These are phyloP conservation scores for Wallemia ichthyophaga DNA, from an alignment of 1,284 basidiomycete genomes.

Conservation along the genomic window DNA sequence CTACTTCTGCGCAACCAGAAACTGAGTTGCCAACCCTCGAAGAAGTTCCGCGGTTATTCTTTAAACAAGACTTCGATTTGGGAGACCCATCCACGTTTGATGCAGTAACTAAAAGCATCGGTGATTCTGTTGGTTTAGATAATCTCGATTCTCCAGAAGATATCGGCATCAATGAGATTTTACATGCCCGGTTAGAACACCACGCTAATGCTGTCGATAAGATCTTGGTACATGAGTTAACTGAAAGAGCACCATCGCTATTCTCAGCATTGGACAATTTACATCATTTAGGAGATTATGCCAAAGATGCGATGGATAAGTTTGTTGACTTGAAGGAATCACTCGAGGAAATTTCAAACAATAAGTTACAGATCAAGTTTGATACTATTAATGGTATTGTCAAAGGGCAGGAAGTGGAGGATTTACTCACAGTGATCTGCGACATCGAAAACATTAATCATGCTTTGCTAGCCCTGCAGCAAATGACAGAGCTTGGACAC, in stretches of 20 bases:
- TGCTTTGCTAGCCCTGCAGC: conserved; percentile 18
- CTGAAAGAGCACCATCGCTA: conserved; percentile 65
- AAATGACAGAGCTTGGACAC: not conserved
- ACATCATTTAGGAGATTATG: conserved; percentile 68
- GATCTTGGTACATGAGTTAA: conserved; percentile 79
- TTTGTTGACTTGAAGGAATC: conserved; percentile 36
- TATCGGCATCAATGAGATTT: conserved; percentile 16
- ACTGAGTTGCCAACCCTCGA: conserved; percentile 35
- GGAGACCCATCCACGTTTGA: conserved; percentile 55
- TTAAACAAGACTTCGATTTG: conserved; percentile 49
- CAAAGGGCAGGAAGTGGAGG: conserved; percentile 30
- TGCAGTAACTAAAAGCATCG: conserved; percentile 35
- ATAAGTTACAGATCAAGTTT: conserved; percentile 49
- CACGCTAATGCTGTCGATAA: conserved; percentile 84
- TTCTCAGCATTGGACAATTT: conserved; percentile 85
- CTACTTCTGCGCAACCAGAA: conserved; percentile 18
- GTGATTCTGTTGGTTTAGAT: conserved; percentile 9
- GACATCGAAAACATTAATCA: conserved; percentile 41
- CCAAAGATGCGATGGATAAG: conserved; percentile 43
- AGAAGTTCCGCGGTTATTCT: conserved; percentile 51
- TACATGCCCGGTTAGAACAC: conserved; percentile 74
- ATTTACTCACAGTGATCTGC: conserved; percentile 30
- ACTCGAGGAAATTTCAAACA: conserved; percentile 28
- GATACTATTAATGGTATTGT: conserved; percentile 41
- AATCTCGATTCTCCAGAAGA: conserved; percentile 2